Evolutionary conservation across 2,329 filamentous ascomycete genomes (phyloP).

Genomic region (Polychaeton citri): DNA sequence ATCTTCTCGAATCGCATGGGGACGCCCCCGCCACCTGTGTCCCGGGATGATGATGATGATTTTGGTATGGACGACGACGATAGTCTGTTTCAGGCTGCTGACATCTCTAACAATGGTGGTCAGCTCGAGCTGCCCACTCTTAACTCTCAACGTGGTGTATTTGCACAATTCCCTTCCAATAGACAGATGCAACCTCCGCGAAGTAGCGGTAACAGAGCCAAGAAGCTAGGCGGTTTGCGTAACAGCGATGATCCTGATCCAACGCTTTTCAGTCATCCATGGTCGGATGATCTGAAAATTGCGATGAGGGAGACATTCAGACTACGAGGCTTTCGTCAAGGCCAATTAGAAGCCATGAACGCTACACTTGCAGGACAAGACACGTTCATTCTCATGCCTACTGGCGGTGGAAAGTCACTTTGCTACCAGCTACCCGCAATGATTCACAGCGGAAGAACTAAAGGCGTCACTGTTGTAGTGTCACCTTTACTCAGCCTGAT

Average conservation of each 20-base stretch:
- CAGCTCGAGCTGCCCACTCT: conserved; percentile 5
- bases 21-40: conserved; percentile 17
- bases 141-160: conserved; percentile 9
- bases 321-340: conserved; percentile 73
- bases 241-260: conserved; percentile 12
- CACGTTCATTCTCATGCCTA: conserved; percentile 94
- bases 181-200: conserved; percentile 5
- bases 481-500: conserved; percentile 90
- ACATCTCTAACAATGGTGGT: conserved; percentile 28
- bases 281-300: conserved; percentile 74
- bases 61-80: conserved; percentile 23
- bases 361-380: conserved; percentile 78
- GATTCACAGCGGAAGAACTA: conserved; percentile 64
- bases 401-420: conserved; percentile 88
- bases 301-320: conserved; percentile 74
- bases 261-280: conserved; percentile 39
- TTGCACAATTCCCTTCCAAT: conserved; percentile 20
- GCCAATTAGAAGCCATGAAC: conserved; percentile 93
- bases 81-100: conserved; percentile 29
- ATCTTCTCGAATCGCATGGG: conserved; percentile 25
- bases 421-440: conserved; percentile 93
- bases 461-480: conserved; percentile 84
- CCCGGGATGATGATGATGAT: conserved; percentile 18
- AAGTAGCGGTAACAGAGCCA: conserved; percentile 18
- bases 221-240: conserved; percentile 10